A percentile compares a stretch with the other conserved stretches of the same genome.
Conservation (phyloP, 2,329 filamentous ascomycete species). For the Hypoxylon sp. region DNA sequence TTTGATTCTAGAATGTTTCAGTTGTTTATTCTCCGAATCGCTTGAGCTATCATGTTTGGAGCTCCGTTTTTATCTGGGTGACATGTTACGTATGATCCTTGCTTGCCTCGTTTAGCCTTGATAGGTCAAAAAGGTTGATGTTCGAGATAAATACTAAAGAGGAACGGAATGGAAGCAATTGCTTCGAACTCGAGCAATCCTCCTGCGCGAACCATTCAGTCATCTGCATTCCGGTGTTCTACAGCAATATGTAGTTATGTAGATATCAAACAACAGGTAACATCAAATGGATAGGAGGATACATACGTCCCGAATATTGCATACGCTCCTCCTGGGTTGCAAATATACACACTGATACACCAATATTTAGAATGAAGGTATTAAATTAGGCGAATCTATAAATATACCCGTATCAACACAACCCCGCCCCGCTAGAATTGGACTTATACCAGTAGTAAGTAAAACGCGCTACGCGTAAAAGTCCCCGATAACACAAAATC, state of each 20-base stretch:
- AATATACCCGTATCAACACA: conserved; percentile 11
- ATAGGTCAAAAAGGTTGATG: background rate
- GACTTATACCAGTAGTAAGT: background rate
- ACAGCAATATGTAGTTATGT: background rate
- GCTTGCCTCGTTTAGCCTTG: background rate
- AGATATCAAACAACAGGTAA: background rate
- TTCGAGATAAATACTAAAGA: background rate
- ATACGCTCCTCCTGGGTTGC: background rate
- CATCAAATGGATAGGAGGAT: background rate
- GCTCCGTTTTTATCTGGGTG: background rate
- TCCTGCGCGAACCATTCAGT: background rate
- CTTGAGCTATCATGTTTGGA: conserved; percentile 6
- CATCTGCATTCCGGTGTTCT: background rate
- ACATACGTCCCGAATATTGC: background rate
- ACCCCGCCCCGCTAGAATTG: conserved; percentile 36
- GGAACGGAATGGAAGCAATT: background rate
- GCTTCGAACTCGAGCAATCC: background rate
- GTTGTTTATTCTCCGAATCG: conserved; percentile 34
- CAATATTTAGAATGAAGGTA: background rate
- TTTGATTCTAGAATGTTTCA: conserved; percentile 36
- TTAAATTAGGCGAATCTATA: background rate
- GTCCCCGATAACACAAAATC: conserved; percentile 24
- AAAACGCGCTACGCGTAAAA: conserved; percentile 46
- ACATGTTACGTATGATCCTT: background rate
- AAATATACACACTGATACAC: background rate